Evolutionary conservation across 768 basidiomycete genomes (phyloP).

Genomic region (Phylloporus arenicola): DNA sequence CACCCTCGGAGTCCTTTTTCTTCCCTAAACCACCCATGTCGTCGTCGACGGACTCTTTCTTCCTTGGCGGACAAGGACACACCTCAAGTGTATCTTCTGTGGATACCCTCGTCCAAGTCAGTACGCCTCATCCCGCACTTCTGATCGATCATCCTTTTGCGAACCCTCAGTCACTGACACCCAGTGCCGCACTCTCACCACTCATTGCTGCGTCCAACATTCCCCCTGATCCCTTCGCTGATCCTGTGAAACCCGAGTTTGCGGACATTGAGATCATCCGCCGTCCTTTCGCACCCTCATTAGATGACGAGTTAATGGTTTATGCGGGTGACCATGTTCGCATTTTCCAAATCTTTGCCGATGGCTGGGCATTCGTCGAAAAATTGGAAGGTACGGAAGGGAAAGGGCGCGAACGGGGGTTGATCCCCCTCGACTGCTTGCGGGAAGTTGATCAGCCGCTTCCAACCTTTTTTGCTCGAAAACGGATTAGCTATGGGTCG

Average conservation of each 20-base stretch:
- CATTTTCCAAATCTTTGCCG: conserved; percentile 54
- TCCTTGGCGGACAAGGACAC: background rate
- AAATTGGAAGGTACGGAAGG: conserved; percentile 23
- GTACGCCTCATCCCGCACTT: conserved; percentile 14
- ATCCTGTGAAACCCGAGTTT: conserved; percentile 30
- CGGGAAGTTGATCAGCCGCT: conserved; percentile 43
- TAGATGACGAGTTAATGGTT: conserved; percentile 57
- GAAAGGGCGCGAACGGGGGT: conserved; percentile 32
- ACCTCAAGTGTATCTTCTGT: conserved; percentile 11
- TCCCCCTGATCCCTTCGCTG: conserved; percentile 31
- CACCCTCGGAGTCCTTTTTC: conserved; percentile 60
- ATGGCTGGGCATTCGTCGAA: conserved; percentile 68
- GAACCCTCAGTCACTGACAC: conserved; percentile 3
- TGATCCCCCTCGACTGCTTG: conserved; percentile 71
- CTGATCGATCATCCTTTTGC: conserved; percentile 7
- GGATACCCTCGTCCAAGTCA: conserved; percentile 15
- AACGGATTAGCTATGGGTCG: conserved; percentile 37
- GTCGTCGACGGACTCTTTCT: background rate
- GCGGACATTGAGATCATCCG: conserved; percentile 44
- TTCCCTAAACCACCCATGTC: conserved; percentile 60
- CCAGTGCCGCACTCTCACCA: background rate
- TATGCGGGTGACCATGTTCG: conserved; percentile 46
- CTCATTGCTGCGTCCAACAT: conserved; percentile 8
- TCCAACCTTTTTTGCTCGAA: conserved; percentile 45
- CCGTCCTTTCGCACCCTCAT: conserved; percentile 51